Evolutionary conservation across 441 rosid genomes (phyloP), one percentile per base, ranked within the genome.

Genomic region (Theobroma grandiflorum): DNA sequence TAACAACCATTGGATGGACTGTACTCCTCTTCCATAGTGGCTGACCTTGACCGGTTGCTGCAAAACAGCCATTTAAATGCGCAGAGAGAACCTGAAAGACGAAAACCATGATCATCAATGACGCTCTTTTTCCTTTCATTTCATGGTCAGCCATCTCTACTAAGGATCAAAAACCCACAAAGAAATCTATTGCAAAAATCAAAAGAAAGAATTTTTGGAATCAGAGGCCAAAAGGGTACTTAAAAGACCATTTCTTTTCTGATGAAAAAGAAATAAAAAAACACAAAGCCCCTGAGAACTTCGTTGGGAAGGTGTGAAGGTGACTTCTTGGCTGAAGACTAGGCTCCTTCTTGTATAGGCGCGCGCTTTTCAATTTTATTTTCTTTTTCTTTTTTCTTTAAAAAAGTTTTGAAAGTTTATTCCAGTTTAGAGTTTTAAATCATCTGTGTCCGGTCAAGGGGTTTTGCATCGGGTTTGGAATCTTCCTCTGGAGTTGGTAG

Each of bases 1-100:
- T 64, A 58, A 69, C 79, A 53, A 76, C 79, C 50, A 50, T 26
- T 4, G 82, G 40, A 2, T 61, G 61, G 64, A 79, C 79, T 74
- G 86, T 64, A 83, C 72, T 86, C 47, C 78, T 78, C 77, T 77
- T 84, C 8, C 63, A 59, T 26, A 82, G 73, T 4, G 82, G 84
- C 59, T 84, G 88, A 57, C 18, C 14, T 37, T 53, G 35, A 71
- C 75, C 75, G 76, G 79, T 53, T 8, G 72, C 85, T 4, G 88
- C 79, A 72, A 74, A 72, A 72, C 85, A 82, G 42, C 75, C 80
- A 31, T 8, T 84, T 38, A 83, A 84, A 37, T 53, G 12, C 4
- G 83, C 67, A 55, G 55, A 42, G 18, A 77, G 33, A 18, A 84
- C 14, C 47, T 84, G 15, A 64, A 75, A 65, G 68, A 75, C 57